Percentiles rank a stretch among this genome's conserved stretches.
Evolutionary conservation across 768 basidiomycete species (phyloP).

Genomic region (Kondoa subrosea): DNA sequence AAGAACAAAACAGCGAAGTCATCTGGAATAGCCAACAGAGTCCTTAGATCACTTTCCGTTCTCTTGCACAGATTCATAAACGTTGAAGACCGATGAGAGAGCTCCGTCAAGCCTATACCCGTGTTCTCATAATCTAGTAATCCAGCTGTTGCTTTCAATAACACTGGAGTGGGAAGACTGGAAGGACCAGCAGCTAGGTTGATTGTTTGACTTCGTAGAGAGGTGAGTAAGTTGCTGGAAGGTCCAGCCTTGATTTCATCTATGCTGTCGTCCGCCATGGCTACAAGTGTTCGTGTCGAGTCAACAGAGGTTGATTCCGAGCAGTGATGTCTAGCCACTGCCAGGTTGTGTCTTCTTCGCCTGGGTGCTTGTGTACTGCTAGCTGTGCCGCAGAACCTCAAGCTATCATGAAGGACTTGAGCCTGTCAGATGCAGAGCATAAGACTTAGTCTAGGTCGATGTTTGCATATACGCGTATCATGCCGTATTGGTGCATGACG

Average conservation of each 20-base stretch:
- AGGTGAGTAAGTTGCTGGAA: neutral
- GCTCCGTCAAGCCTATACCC: constrained; percentile 88
- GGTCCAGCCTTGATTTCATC: neutral
- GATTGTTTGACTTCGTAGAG: constrained; percentile 31
- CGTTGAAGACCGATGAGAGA: constrained; percentile 85
- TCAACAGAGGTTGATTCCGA: too few relatives aligned
- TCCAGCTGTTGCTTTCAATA: constrained; percentile 62
- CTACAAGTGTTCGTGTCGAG: too few relatives aligned
- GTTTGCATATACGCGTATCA: too few relatives aligned
- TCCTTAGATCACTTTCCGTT: constrained; percentile 51
- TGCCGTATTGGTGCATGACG: too few relatives aligned
- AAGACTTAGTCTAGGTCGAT: too few relatives aligned
- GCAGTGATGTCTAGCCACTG: too few relatives aligned
- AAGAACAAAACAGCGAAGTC: constrained; percentile 78
- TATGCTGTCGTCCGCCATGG: neutral
- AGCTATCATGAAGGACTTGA: too few relatives aligned
- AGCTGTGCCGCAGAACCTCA: too few relatives aligned
- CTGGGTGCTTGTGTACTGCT: too few relatives aligned
- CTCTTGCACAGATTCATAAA: constrained; percentile 54
- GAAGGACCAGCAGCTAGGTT: constrained; percentile 96
- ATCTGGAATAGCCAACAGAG: constrained; percentile 60
- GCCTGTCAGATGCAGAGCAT: too few relatives aligned
- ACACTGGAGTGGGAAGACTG: constrained; percentile 67
- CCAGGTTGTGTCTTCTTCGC: too few relatives aligned
- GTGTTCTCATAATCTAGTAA: constrained; percentile 79